These are phyloP conservation scores for Acer saccharum DNA, from an alignment of 345 rosid genomes.

Conservation along the genomic window DNA sequence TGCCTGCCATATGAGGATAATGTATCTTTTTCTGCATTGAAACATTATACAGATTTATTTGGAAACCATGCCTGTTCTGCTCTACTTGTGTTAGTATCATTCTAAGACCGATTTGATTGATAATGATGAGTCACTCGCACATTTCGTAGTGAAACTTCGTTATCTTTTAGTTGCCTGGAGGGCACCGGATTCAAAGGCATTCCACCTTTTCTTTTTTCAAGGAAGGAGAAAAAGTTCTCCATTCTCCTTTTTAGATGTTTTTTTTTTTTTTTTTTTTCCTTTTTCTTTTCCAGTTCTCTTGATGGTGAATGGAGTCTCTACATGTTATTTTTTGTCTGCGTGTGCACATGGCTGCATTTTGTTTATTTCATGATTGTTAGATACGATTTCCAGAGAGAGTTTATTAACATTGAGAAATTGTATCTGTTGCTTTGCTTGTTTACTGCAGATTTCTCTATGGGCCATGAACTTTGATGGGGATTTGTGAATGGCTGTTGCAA, in stretches of 20 bases:
- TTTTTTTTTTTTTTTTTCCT: neutral
- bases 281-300: neutral
- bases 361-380: neutral
- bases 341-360: neutral
- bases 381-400: slow-evolving; percentile 1
- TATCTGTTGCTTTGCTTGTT: slow-evolving; percentile 23
- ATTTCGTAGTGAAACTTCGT: neutral
- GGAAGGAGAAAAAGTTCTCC: slow-evolving; percentile 8
- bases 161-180: neutral
- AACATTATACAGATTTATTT: neutral
- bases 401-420: slow-evolving; percentile 27
- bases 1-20: neutral
- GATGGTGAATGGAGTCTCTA: neutral
- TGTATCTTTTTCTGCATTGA: slow-evolving; percentile 7
- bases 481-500: slow-evolving; percentile 37
- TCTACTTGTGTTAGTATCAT: neutral
- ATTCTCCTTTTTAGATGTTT: neutral
- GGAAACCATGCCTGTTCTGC: neutral
- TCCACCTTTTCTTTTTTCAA: neutral
- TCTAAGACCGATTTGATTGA: neutral
- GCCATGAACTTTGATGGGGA: slow-evolving; percentile 32
- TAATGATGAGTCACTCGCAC: neutral
- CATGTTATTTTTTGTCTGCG: neutral
- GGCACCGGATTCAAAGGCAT: neutral
- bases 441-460: slow-evolving; percentile 8